phyloP scores from a whole-genome alignment of 2,329 filamentous ascomycete species.

The Ascochyta pisi region DNA sequence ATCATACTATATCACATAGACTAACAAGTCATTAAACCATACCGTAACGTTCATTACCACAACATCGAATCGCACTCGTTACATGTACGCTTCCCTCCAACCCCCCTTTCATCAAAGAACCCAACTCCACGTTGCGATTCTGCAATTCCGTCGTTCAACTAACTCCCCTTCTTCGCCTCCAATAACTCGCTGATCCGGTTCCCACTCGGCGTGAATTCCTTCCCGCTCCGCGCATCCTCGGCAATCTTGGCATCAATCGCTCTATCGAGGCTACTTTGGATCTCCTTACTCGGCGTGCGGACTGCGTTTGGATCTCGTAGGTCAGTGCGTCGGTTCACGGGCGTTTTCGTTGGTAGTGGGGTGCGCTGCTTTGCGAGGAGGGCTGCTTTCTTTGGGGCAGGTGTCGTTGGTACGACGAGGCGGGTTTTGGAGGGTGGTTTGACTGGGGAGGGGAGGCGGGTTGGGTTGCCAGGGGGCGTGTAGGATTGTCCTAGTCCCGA shows the following conservation, averaged over 20 bases:
- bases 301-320: conserved; percentile 21
- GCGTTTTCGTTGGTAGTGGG: background rate
- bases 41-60: no score
- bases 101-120: no score
- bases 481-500: conserved; percentile 3
- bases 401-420: background rate
- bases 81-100: no score
- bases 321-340: background rate
- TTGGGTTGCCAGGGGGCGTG: conserved; percentile 19
- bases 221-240: conserved; percentile 22
- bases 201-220: conserved; percentile 5
- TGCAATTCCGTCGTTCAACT: no score
- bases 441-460: conserved; percentile 10
- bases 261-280: conserved; percentile 24
- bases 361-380: background rate
- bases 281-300: conserved; percentile 34
- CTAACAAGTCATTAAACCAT: no score
- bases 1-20: no score
- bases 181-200: no score
- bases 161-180: no score
- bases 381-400: background rate
- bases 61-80: no score
- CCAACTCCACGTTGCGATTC: no score
- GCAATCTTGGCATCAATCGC: conserved; percentile 40
- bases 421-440: conserved; percentile 5